These are phyloP conservation scores for Wallacemonas sp. DNA, from an alignment of 208 protist species.

Conservation along the genomic window DNA sequence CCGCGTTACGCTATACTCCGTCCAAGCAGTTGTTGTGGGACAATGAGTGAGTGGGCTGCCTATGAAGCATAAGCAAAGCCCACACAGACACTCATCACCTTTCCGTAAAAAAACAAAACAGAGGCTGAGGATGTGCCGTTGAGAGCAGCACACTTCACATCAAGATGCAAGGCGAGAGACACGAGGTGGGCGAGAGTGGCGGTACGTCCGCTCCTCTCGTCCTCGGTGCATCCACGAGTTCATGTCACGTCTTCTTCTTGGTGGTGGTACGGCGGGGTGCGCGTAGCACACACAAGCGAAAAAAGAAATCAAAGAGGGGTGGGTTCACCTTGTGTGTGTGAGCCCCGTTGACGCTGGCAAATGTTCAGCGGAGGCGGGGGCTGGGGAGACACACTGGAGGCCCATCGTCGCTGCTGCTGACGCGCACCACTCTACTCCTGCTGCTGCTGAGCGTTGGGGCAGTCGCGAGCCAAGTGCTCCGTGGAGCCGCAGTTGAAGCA, in stretches of 20 bases:
- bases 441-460: slow-evolving; percentile 26
- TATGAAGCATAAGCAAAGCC: no score
- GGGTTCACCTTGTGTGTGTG: neutral
- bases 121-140: no score
- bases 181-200: no score
- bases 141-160: no score
- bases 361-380: slow-evolving; percentile 12
- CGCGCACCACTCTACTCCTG: slow-evolving; percentile 61
- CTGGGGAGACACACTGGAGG: no score
- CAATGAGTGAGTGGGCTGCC: slow-evolving; percentile 1
- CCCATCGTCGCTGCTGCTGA: slow-evolving; percentile 57
- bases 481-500: slow-evolving; percentile 77
- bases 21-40: slow-evolving; percentile 16
- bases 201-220: no score
- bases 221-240: no score
- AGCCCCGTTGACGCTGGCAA: neutral
- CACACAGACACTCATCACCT: no score
- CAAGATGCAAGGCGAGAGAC: no score
- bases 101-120: no score
- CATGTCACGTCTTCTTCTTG: slow-evolving; percentile 8
- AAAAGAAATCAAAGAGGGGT: neutral
- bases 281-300: neutral
- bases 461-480: slow-evolving; percentile 25
- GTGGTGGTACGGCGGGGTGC: neutral
- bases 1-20: slow-evolving; percentile 27